These are phyloP conservation scores for Inosperma sp. DNA, from an alignment of 768 basidiomycete genomes.

Conservation along the genomic window DNA sequence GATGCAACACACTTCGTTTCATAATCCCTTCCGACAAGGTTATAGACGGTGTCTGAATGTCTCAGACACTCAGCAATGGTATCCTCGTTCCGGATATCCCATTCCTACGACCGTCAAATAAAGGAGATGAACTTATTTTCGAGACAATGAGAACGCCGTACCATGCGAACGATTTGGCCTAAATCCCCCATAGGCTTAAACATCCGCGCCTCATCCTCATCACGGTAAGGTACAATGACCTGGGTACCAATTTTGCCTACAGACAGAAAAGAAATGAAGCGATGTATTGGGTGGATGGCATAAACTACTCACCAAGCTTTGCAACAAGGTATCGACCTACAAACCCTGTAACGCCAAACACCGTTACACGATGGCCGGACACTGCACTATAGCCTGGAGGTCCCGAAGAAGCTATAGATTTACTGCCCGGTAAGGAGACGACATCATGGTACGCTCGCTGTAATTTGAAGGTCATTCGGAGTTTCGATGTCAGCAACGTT, in stretches of 20 bases:
- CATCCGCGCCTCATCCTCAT: slow-evolving; percentile 87
- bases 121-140: slow-evolving; percentile 3
- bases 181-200: slow-evolving; percentile 94
- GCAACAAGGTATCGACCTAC: slow-evolving; percentile 90
- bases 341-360: slow-evolving; percentile 96
- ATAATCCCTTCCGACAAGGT: slow-evolving; percentile 89
- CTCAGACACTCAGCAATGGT: slow-evolving; percentile 92
- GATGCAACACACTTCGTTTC: slow-evolving; percentile 76
- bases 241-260: slow-evolving; percentile 87
- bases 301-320: slow-evolving; percentile 66
- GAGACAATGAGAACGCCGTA: slow-evolving; percentile 32
- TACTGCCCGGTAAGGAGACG: slow-evolving; percentile 50
- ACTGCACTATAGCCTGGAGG: slow-evolving; percentile 82
- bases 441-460: slow-evolving; percentile 77
- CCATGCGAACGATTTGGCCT: slow-evolving; percentile 94
- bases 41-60: slow-evolving; percentile 96
- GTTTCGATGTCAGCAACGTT: background rate
- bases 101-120: slow-evolving; percentile 58
- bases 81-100: slow-evolving; percentile 86
- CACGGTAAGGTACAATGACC: slow-evolving; percentile 91
- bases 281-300: background rate
- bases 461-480: slow-evolving; percentile 8
- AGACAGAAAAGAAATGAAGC: slow-evolving; percentile 2
- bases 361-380: slow-evolving; percentile 89
- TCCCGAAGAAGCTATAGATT: slow-evolving; percentile 72